Evolutionary conservation across 192 early-diverging fungal genomes (phyloP), one percentile per base, ranked within the genome.

Genomic region (Lunasporangiospora selenospora): DNA sequence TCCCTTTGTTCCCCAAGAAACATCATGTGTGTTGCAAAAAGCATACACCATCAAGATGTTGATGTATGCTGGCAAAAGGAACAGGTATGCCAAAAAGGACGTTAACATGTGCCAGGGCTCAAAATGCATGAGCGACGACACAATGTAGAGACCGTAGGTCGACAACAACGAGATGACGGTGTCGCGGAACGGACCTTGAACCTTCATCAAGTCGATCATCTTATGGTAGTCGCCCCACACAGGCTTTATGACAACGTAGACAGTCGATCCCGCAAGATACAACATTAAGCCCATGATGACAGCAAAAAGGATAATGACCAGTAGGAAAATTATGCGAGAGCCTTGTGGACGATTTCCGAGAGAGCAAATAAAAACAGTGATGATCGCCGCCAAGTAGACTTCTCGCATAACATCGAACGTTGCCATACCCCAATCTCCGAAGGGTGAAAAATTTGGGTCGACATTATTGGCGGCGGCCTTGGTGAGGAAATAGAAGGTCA

Each of bases 101-200:
- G 92, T 95, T 56, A 95, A 81, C 90, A 94, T 92, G 73, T 97
- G 95, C 89, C 89, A 93, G 6, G 92, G 92, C 66, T 97, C 92
- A 62, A 92, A 80, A 79, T 88, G 89, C 49, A 93, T 43, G 50
- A 94, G 59, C 16, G 90, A 92, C 11, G 88, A 70, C 45, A 93
- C 3, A 33, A 94, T 75, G 79, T 93, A 96, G 47, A 97, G 58
- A 1, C 88, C 92, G 67, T 94, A 95, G 3, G 93, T 97, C 2
- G 87, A 82, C 2, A 80, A 83, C 52, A 94, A 58, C 31, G 93
- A 92, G 32, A 96, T 80, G 37, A 94, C 81, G 29, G 94, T 85
- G 73, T 93, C 89, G 19, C 89, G 79, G 81, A 96, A 88, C 38
- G 82, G 40, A 2, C 60, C 63, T 24, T 57, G 39, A 49, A 67